Evolutionary conservation across 1,139 yeast genomes (phyloP).

Genomic region (Lipomyces yarrowii): DNA sequence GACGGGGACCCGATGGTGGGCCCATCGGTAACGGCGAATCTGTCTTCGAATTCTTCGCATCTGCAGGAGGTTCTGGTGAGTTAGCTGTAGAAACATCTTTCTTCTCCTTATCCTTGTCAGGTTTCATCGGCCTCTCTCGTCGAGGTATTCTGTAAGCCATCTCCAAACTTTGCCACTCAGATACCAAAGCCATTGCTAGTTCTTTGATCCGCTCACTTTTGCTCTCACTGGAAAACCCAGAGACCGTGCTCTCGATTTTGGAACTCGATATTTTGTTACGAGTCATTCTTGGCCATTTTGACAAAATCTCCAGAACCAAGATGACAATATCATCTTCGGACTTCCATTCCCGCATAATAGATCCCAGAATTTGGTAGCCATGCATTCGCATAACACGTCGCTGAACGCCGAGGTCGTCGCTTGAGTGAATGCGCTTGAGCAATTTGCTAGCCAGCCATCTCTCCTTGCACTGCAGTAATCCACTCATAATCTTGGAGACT

Average conservation of each 20-base stretch:
- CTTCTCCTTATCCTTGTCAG: slow-evolving; percentile 5
- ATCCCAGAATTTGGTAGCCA: slow-evolving; percentile 80
- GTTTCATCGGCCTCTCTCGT: slow-evolving; percentile 35
- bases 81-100: neutral
- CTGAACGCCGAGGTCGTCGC: slow-evolving; percentile 59
- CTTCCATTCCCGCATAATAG: slow-evolving; percentile 52
- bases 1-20: slow-evolving; percentile 11
- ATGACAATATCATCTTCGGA: slow-evolving; percentile 47
- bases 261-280: slow-evolving; percentile 80
- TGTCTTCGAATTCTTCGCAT: neutral
- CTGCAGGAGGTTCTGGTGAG: neutral
- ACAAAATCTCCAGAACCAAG: slow-evolving; percentile 60
- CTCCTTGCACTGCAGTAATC: slow-evolving; percentile 77
- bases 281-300: slow-evolving; percentile 79
- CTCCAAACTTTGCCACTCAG: slow-evolving; percentile 73
- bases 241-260: slow-evolving; percentile 68
- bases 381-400: slow-evolving; percentile 72
- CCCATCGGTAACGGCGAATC: slow-evolving; percentile 4
- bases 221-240: slow-evolving; percentile 47
- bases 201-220: slow-evolving; percentile 30
- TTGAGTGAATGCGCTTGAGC: slow-evolving; percentile 63
- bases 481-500: slow-evolving; percentile 79
- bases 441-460: slow-evolving; percentile 64
- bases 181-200: slow-evolving; percentile 49
- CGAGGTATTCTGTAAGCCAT: slow-evolving; percentile 87